phyloP scores from a whole-genome alignment of 106 monocot genomes.

The Iris macrosiphon region DNA sequence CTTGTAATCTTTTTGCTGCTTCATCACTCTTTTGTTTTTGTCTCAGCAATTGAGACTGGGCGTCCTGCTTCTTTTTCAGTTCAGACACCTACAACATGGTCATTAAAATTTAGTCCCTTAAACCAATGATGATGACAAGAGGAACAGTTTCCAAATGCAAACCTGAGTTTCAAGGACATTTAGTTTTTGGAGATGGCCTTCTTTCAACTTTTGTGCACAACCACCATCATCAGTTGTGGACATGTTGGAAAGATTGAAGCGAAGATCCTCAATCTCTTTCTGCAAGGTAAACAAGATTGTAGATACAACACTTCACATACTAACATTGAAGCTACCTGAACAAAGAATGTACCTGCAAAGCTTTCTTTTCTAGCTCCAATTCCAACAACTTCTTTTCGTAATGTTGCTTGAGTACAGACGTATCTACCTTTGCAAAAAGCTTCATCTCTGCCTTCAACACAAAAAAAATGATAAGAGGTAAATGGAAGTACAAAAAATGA shows the following conservation, averaged over 20 bases:
- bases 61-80: constrained; percentile 93
- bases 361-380: constrained; percentile 88
- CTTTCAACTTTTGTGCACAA: constrained; percentile 85
- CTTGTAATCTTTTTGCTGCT: constrained; percentile 79
- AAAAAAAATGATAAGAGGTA: constrained; percentile 3
- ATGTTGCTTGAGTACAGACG: constrained; percentile 76
- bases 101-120: background rate
- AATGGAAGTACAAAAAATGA: no score
- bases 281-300: constrained; percentile 14
- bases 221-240: constrained; percentile 62
- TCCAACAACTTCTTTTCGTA: constrained; percentile 91
- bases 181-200: constrained; percentile 87
- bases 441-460: constrained; percentile 94
- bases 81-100: constrained; percentile 58
- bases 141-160: background rate
- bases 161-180: constrained; percentile 95
- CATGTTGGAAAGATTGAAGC: constrained; percentile 53
- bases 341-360: constrained; percentile 45
- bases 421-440: constrained; percentile 56
- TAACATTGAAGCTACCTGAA: background rate
- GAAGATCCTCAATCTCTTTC: constrained; percentile 96
- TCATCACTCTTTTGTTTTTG: constrained; percentile 98
- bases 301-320: background rate
- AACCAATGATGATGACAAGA: background rate
- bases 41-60: constrained; percentile 80